phyloP scores from a whole-genome alignment of 2,329 filamentous ascomycete species.

The Diaporthe capsici region DNA sequence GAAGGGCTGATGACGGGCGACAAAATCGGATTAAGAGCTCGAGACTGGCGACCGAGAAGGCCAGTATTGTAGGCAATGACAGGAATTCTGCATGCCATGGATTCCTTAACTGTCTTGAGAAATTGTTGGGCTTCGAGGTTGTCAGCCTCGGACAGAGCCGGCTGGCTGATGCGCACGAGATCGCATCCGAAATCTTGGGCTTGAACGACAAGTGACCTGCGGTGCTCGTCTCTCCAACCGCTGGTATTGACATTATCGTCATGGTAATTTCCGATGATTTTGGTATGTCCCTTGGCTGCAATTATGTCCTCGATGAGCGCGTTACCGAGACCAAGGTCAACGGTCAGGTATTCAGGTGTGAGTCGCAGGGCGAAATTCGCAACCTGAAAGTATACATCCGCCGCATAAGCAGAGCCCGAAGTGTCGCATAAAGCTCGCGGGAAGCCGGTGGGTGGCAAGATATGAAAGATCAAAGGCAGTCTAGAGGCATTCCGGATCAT shows the following conservation, averaged over 20 bases:
- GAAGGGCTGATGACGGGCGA: not conserved
- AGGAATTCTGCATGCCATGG: not conserved
- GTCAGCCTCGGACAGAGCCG: slow-evolving; percentile 61
- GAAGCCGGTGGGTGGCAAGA: not conserved
- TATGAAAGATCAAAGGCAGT: slow-evolving; percentile 9
- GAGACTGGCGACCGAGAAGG: slow-evolving; percentile 2
- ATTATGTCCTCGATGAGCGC: not conserved
- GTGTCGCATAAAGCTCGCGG: not conserved
- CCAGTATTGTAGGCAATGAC: slow-evolving; percentile 22
- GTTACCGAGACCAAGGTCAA: slow-evolving; percentile 1
- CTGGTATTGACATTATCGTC: slow-evolving; percentile 44
- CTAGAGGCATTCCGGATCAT: slow-evolving; percentile 13
- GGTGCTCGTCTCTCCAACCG: slow-evolving; percentile 53
- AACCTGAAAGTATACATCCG: not conserved
- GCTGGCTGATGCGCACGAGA: slow-evolving; percentile 65
- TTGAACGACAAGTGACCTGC: slow-evolving; percentile 42
- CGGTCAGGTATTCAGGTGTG: slow-evolving; percentile 1
- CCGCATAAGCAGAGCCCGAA: too few relatives aligned
- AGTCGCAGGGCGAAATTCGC: slow-evolving; percentile 1
- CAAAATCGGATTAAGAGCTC: not conserved
- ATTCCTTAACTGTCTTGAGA: slow-evolving; percentile 56
- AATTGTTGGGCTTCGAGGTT: slow-evolving; percentile 64
- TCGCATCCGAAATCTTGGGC: slow-evolving; percentile 64
- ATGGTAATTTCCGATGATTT: slow-evolving; percentile 11
- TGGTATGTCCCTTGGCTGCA: slow-evolving; percentile 2